A percentile compares a stretch with the other conserved stretches of the same genome.
These are phyloP conservation scores for Alternaria rosae DNA, from an alignment of 2,329 filamentous ascomycete genomes.

Conservation along the genomic window DNA sequence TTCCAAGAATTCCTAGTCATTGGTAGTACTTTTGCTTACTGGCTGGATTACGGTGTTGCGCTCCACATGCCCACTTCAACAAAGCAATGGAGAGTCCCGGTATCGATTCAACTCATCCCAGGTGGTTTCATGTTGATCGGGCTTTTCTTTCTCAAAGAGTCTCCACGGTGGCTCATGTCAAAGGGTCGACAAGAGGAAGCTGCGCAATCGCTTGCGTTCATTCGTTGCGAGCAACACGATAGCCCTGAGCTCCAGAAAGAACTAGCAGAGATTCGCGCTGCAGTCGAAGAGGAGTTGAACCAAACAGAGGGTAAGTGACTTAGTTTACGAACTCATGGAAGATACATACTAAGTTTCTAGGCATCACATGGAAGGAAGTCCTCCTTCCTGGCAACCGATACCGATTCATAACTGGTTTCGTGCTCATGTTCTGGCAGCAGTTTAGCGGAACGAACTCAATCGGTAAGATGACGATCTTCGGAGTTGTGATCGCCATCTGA, in stretches of 20 bases:
- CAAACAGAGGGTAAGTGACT: conserved; percentile 65
- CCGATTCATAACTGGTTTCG: conserved; percentile 73
- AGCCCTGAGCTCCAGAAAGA: conserved; percentile 57
- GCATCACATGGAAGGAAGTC: conserved; percentile 43
- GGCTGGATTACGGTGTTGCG: conserved; percentile 55
- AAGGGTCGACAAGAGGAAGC: conserved; percentile 53
- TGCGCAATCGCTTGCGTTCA: conserved; percentile 65
- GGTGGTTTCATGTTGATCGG: conserved; percentile 64
- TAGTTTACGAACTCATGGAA: too few relatives aligned
- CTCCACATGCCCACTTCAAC: conserved; percentile 54
- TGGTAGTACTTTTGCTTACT: conserved; percentile 41
- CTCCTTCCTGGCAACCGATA: conserved; percentile 65
- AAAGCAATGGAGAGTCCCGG: conserved; percentile 58
- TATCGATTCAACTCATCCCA: conserved; percentile 72
- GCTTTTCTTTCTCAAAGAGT: conserved; percentile 54
- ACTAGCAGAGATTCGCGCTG: conserved; percentile 71
- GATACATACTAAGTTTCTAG: too few relatives aligned
- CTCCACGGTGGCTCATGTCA: conserved; percentile 54
- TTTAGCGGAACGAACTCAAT: conserved; percentile 76
- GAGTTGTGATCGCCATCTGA: conserved; percentile 40
- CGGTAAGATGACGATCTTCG: conserved; percentile 32
- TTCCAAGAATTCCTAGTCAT: conserved; percentile 59
- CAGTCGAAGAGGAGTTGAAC: conserved; percentile 75
- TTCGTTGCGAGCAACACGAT: conserved; percentile 10
- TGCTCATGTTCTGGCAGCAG: conserved; percentile 83